These are phyloP conservation scores for Epichloe festucae DNA, from an alignment of 2,329 filamentous ascomycete genomes.

Conservation along the genomic window DNA sequence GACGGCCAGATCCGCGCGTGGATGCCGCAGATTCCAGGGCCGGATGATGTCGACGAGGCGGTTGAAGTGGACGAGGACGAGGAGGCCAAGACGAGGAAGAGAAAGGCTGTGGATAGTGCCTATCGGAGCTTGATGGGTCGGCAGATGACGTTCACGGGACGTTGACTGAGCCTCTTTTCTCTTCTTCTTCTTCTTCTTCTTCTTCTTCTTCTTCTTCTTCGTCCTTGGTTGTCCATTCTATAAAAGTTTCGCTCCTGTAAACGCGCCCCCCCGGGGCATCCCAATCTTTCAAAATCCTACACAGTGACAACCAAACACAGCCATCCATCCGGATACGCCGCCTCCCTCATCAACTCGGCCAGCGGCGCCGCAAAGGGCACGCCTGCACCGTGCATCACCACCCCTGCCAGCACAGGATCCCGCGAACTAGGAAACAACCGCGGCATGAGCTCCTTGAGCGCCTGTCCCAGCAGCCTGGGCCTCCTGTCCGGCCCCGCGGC, in stretches of 20 bases:
- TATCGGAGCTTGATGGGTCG: slow-evolving; percentile 64
- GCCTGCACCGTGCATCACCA: slow-evolving; percentile 72
- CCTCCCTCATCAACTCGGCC: slow-evolving; percentile 70
- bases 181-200: too few species aligned
- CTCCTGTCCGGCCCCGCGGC: slow-evolving; percentile 22
- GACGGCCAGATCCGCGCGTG: slow-evolving; percentile 77
- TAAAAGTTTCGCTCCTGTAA: too few species aligned
- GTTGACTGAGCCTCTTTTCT: not conserved
- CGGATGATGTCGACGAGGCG: slow-evolving; percentile 35
- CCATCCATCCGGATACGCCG: slow-evolving; percentile 88
- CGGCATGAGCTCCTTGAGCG: slow-evolving; percentile 63
- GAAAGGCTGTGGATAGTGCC: slow-evolving; percentile 67
- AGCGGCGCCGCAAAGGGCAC: slow-evolving; percentile 70
- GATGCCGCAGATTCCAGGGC: slow-evolving; percentile 47
- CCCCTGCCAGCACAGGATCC: slow-evolving; percentile 71
- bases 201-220: too few species aligned
- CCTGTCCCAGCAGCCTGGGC: slow-evolving; percentile 54
- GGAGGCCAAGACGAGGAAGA: slow-evolving; percentile 46
- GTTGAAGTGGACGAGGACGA: slow-evolving; percentile 27
- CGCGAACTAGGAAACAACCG: slow-evolving; percentile 76
- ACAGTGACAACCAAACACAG: slow-evolving; percentile 70
- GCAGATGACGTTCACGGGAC: slow-evolving; percentile 49
- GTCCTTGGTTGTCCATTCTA: too few species aligned
- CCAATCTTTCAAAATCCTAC: slow-evolving; percentile 27
- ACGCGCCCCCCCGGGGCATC: too few species aligned